Evolutionary conservation across 257 asterid genomes (phyloP).

Genomic region (Forsythia suspensa): DNA sequence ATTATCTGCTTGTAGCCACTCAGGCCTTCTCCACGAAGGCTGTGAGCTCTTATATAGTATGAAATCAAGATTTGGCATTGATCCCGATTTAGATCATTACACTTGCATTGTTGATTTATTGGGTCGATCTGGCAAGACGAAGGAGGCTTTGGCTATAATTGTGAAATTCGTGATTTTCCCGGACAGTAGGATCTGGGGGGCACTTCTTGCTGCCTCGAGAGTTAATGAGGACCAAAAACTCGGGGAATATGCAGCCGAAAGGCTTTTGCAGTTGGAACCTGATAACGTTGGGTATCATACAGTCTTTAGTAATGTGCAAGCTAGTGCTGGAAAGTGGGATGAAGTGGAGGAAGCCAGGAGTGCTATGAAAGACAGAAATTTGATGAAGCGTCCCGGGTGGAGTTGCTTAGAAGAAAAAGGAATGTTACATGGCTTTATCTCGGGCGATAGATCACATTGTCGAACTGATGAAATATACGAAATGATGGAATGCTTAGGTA

Average conservation of each 20-base stretch:
- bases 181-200: constrained; percentile 49
- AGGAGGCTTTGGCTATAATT: constrained; percentile 41
- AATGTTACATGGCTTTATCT: constrained; percentile 37
- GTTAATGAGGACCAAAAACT: constrained; percentile 28
- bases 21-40: constrained; percentile 41
- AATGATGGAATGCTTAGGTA: constrained; percentile 24
- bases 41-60: constrained; percentile 32
- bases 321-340: constrained; percentile 39
- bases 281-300: constrained; percentile 43
- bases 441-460: constrained; percentile 42
- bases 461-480: constrained; percentile 25
- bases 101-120: constrained; percentile 54
- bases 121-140: constrained; percentile 45
- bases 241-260: constrained; percentile 35
- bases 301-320: constrained; percentile 37
- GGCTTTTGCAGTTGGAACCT: constrained; percentile 33
- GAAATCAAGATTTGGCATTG: constrained; percentile 32
- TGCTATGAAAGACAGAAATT: constrained; percentile 34
- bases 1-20: constrained; percentile 55
- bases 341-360: constrained; percentile 42
- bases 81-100: constrained; percentile 47
- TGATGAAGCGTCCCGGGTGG: constrained; percentile 54
- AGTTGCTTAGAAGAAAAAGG: constrained; percentile 45
- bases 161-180: constrained; percentile 35
- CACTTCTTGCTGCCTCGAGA: constrained; percentile 48